These are phyloP conservation scores for Nothopassalora personata DNA, from an alignment of 2,329 filamentous ascomycete species.

Conservation along the genomic window DNA sequence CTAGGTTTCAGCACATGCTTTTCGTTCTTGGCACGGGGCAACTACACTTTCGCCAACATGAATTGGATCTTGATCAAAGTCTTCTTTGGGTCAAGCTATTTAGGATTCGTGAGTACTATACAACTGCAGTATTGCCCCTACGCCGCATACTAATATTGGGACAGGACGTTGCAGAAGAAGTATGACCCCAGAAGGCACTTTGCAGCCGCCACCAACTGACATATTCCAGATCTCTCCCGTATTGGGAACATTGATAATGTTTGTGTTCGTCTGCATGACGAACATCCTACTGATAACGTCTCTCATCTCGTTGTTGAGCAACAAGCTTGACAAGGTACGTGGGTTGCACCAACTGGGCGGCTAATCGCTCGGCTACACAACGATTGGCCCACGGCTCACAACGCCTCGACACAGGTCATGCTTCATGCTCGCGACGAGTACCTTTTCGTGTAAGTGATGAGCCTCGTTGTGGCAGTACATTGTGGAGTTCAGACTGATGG, in stretches of 20 bases:
- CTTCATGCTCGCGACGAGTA: constrained; percentile 67
- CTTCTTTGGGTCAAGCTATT: constrained; percentile 70
- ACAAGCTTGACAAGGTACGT: constrained; percentile 24
- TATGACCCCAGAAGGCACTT: constrained; percentile 14
- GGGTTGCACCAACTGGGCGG: constrained; percentile 3
- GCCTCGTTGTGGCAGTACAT: constrained; percentile 35
- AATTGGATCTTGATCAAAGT: constrained; percentile 57
- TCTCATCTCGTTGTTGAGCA: constrained; percentile 28
- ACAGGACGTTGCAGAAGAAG: constrained; percentile 45
- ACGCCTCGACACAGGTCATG: constrained; percentile 42
- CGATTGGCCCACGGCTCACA: constrained; percentile 30
- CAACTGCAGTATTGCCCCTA: background rate
- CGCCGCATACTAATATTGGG: constrained; percentile 7
- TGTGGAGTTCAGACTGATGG: constrained; percentile 17
- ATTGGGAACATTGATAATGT: constrained; percentile 51
- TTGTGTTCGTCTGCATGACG: constrained; percentile 70
- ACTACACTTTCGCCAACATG: constrained; percentile 62
- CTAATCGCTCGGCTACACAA: constrained; percentile 23
- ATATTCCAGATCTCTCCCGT: constrained; percentile 40
- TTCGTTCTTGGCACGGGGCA: constrained; percentile 66
- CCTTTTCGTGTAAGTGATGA: constrained; percentile 60
- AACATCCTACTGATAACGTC: constrained; percentile 75
- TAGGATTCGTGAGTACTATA: constrained; percentile 62
- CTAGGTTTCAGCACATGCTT: constrained; percentile 81
- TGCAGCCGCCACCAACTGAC: constrained; percentile 12